These are phyloP conservation scores for Trichoderma pleuroti DNA, from an alignment of 2,329 filamentous ascomycete genomes.

Conservation along the genomic window DNA sequence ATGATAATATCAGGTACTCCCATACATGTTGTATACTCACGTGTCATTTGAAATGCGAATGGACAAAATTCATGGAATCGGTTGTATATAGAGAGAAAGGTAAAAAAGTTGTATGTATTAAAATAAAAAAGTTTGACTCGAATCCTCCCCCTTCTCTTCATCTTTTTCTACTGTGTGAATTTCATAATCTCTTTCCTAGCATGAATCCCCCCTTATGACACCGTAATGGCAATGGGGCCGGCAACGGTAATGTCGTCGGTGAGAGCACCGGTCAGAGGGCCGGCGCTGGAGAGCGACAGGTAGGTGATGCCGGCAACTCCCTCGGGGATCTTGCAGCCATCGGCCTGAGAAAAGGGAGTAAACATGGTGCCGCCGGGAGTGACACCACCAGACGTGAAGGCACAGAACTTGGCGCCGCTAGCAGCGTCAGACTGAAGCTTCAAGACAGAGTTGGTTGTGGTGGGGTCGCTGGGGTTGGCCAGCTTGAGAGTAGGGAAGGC, in stretches of 20 bases:
- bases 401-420: slow-evolving; percentile 56
- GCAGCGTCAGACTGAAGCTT: slow-evolving; percentile 49
- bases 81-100: background rate
- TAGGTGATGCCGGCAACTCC: slow-evolving; percentile 63
- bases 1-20: background rate
- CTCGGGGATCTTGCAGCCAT: slow-evolving; percentile 59
- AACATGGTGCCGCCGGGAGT: slow-evolving; percentile 58
- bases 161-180: background rate
- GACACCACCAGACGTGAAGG: slow-evolving; percentile 61
- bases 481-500: slow-evolving; percentile 58
- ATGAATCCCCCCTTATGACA: slow-evolving; percentile 25
- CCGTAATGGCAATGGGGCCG: slow-evolving; percentile 57
- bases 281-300: slow-evolving; percentile 59
- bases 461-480: slow-evolving; percentile 39
- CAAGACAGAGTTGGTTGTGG: slow-evolving; percentile 31
- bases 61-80: background rate
- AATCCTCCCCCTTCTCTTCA: background rate
- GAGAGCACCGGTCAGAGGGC: slow-evolving; percentile 48
- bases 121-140: slow-evolving; percentile 13
- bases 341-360: slow-evolving; percentile 48
- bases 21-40: too few relatives aligned
- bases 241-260: slow-evolving; percentile 64
- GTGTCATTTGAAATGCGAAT: background rate
- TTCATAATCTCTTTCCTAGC: background rate
- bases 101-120: slow-evolving; percentile 3